Evolutionary conservation across 2,329 filamentous ascomycete genomes (phyloP), one percentile per base, ranked within the genome.

Genomic region (Nannizzia gypsea): DNA sequence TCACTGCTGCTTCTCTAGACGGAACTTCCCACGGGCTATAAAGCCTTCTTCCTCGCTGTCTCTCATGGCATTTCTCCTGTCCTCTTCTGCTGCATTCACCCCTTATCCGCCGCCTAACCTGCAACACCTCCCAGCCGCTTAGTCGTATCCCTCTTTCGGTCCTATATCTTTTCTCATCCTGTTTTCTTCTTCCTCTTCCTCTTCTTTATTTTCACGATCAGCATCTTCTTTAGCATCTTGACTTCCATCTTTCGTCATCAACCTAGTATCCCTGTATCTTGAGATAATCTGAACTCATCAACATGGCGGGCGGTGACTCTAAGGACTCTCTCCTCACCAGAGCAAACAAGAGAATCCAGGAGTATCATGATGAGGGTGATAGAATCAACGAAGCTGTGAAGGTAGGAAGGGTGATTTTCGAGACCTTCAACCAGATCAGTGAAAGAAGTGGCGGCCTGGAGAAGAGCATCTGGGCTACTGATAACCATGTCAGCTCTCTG

Each of bases 391-490:
- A 58, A 13, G 58, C 58, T 15, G 26, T 31, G 8, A 58, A 55
- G 6, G 22, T 60, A 11, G 50, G 58, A 15, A 55, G 34, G 17
- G 36, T 61, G n/a, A 52, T 61, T 9, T 59, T 52, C 24, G 60
- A 63, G 11, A 40, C 60, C 26, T 62, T 64, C 24, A 59, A 63
- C n/a, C 28, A 60, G 57, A 46, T 63, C 38, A 60, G 58, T 28
- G 50, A 52, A n/a, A 46, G 44, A 8, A 56, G 55, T 8, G 48
- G 59, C n/a, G 63, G 62, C 2, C 55, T 64, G 4, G 60, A 60
- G 28, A 52, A 26, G 3, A 64, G 63, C 56, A 58, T 57, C 6
- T 64, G 63, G 63, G 63, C 63, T 20, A 22, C n/a, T 22, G 54
- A 11, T 26, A 52, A 48, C 40, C 42, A 13, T 13, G 20, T 42